These are phyloP conservation scores for Tagetes patula DNA, from an alignment of 129 eudicot species.

Conservation along the genomic window DNA sequence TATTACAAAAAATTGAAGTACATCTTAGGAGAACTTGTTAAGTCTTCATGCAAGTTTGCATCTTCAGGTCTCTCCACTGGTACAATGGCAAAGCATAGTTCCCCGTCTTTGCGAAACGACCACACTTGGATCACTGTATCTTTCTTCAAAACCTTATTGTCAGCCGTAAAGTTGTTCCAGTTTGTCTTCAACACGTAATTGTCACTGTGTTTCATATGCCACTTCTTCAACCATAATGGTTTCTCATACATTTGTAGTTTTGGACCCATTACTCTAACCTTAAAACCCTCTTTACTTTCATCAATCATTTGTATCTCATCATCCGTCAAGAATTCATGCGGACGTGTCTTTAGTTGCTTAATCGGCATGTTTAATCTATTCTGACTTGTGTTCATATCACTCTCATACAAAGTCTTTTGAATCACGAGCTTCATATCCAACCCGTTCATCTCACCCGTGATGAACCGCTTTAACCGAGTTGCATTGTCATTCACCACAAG, in stretches of 20 bases:
- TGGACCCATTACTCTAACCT: constrained; percentile 8
- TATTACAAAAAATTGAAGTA: not conserved
- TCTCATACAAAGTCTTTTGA: not conserved
- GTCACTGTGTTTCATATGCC: not conserved
- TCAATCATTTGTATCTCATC: not conserved
- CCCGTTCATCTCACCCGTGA: constrained; percentile 15
- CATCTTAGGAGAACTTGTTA: not conserved
- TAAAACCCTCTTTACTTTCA: not conserved
- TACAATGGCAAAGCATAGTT: constrained; percentile 18
- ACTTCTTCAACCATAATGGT: not conserved
- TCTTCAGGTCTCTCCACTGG: not conserved
- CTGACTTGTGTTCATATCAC: not conserved
- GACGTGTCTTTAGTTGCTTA: not conserved
- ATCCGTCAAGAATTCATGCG: not conserved
- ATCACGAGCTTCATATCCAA: constrained; percentile 13
- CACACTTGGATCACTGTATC: constrained; percentile 17
- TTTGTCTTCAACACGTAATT: constrained; percentile 11
- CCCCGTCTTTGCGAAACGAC: constrained; percentile 8
- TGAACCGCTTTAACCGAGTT: constrained; percentile 7
- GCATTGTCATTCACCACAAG: not conserved
- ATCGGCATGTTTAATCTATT: constrained; percentile 14
- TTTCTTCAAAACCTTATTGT: not conserved
- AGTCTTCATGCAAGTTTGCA: not conserved
- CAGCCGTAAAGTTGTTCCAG: constrained; percentile 9
- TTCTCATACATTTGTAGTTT: not conserved